Evolutionary conservation across 345 rosid genomes (phyloP).

Genomic region (Lumnitzera littorea): DNA sequence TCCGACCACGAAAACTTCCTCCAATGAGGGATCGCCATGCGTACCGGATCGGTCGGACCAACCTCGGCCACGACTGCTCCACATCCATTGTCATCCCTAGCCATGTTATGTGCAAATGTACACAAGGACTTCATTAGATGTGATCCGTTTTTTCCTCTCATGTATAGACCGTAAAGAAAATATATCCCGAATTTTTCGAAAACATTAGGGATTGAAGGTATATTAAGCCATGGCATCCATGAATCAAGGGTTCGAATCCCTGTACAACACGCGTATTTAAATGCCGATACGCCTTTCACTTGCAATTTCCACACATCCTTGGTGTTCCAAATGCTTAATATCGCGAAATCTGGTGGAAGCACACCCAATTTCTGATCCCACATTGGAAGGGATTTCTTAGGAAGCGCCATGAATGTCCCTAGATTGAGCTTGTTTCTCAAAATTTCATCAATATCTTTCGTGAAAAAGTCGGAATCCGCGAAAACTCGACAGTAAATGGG

Average conservation of each 20-base stretch:
- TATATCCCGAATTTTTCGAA: slow-evolving; percentile 57
- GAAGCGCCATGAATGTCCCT: slow-evolving; percentile 69
- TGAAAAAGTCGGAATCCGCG: slow-evolving; percentile 49
- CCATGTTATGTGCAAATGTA: slow-evolving; percentile 56
- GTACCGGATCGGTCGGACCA: slow-evolving; percentile 43
- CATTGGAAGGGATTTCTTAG: slow-evolving; percentile 15
- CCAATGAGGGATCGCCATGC: slow-evolving; percentile 58
- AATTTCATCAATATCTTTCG: slow-evolving; percentile 40
- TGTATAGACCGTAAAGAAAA: slow-evolving; percentile 51
- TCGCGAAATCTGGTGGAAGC: slow-evolving; percentile 39
- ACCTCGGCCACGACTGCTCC: slow-evolving; percentile 62
- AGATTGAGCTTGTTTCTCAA: slow-evolving; percentile 35
- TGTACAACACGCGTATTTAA: slow-evolving; percentile 37
- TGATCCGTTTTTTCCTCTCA: slow-evolving; percentile 49
- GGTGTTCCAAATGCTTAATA: slow-evolving; percentile 69
- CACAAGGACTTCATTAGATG: slow-evolving; percentile 52
- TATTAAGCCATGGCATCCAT: slow-evolving; percentile 58
- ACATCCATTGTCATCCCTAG: slow-evolving; percentile 50
- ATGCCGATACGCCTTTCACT: slow-evolving; percentile 45
- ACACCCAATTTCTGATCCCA: slow-evolving; percentile 29
- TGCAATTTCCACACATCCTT: slow-evolving; percentile 58
- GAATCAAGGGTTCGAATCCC: slow-evolving; percentile 55
- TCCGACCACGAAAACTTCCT: slow-evolving; percentile 56
- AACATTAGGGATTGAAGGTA: slow-evolving; percentile 68
- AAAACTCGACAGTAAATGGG: slow-evolving; percentile 34